Base-by-base conservation (phyloP, 1,284 basidiomycete genomes). In the Microbotryum violaceum region DNA sequence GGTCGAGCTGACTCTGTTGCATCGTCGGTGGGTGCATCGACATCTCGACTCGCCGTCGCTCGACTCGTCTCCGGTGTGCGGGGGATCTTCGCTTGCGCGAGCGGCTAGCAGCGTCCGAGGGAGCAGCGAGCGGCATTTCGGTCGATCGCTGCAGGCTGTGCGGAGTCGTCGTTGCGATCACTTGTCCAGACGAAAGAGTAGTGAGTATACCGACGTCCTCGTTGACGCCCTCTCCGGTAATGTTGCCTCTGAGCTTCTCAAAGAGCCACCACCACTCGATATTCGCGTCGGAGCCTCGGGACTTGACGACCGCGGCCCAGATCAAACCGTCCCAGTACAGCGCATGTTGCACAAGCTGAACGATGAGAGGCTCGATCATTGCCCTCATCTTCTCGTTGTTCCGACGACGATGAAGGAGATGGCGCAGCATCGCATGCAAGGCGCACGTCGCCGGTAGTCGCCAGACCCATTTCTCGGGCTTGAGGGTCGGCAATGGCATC, bases 391-490 rank as follows among this genome's bases (percentile, higher is more conserved):
- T 23, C 8, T 12, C 55, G 50, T 23, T 56, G 37, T 9, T 49
- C 27, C 18, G 47, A 7, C 29, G 31, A 14, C 3, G 33, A 25
- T 25, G 23, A 23, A 7, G 57, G 54, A 58, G 31, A 14, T 48
- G 18, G 9, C 60, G 59, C 7, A 68, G 55, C 46, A 66, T 60
- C 2, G 64, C 55, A 44, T 68, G 60, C 7, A 68, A 42, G 1
- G 64, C 65, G 8, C 56, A 55, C 1, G 65, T 54, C 0, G 64
- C 67, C 1, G 67, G 67, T 3, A 60, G 25, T 1, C 62, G 50
- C 67, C 67, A 68, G 16, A 68, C 56, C 67, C 67, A 68, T 20
- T 48, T 60, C 44, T 65, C 66, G 9, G 66, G 66, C 1, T 42
- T 42, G 18, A 67, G 33, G 25, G 21, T 50, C 23, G 27, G 14